Conservation (phyloP, 1,284 basidiomycete genomes). For the Apiotrichum siamense region DNA sequence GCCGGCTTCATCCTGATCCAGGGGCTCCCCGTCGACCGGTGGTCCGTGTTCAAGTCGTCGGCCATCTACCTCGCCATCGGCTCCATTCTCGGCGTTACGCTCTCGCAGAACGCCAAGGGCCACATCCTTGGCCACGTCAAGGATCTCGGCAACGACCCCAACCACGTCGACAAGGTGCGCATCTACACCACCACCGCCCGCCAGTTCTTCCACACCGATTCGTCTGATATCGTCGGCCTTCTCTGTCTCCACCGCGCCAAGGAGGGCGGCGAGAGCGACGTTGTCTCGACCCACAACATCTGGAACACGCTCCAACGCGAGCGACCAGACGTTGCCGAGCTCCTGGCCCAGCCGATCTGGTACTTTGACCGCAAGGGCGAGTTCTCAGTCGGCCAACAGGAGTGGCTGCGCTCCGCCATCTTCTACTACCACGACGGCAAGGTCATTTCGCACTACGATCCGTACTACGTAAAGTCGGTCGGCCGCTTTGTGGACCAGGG, state of each 20-base stretch:
- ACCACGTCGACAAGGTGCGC: slow-evolving; percentile 47
- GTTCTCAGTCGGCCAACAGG: slow-evolving; percentile 20
- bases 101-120: slow-evolving; percentile 45
- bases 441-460: slow-evolving; percentile 31
- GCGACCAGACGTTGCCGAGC: slow-evolving; percentile 46
- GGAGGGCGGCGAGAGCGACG: slow-evolving; percentile 48
- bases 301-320: slow-evolving; percentile 47
- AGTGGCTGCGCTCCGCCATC: slow-evolving; percentile 17
- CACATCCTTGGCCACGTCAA: slow-evolving; percentile 50
- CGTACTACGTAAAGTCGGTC: slow-evolving; percentile 33
- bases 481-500: slow-evolving; percentile 35
- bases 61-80: slow-evolving; percentile 47
- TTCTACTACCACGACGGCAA: slow-evolving; percentile 19
- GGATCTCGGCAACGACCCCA: slow-evolving; percentile 47
- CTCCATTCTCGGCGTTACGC: slow-evolving; percentile 40
- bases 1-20: slow-evolving; percentile 48
- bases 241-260: slow-evolving; percentile 48
- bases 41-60: slow-evolving; percentile 41
- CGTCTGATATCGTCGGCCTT: slow-evolving; percentile 45
- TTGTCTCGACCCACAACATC: slow-evolving; percentile 46
- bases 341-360: slow-evolving; percentile 37
- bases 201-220: slow-evolving; percentile 47
- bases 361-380: slow-evolving; percentile 36
- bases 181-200: slow-evolving; percentile 48
- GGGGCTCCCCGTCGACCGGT: slow-evolving; percentile 43